phyloP scores from a whole-genome alignment of 2,329 filamentous ascomycete species.

The Falciphora oryzae region DNA sequence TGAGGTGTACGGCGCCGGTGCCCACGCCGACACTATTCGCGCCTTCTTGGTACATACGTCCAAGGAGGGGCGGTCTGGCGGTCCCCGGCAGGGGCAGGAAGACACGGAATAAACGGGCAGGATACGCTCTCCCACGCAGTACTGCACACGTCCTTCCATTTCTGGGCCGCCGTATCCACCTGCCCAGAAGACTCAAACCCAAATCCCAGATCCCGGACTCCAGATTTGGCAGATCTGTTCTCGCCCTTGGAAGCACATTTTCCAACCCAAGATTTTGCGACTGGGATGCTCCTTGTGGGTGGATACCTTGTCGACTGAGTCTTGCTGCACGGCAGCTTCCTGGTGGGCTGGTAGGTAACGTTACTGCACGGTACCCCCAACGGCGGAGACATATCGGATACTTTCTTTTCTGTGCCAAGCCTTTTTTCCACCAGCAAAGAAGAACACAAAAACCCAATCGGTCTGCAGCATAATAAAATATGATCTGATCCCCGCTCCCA shows the following conservation, averaged over 20 bases:
- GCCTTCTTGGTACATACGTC: background rate
- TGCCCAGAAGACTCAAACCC: background rate
- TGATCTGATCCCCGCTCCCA: background rate
- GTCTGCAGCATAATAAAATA: background rate
- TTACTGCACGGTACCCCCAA: background rate
- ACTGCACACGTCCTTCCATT: background rate
- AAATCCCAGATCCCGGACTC: background rate
- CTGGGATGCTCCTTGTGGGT: background rate
- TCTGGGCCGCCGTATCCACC: background rate
- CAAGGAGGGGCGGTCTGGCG: background rate
- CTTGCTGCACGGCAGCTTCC: too few relatives aligned
- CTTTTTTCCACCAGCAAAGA: background rate
- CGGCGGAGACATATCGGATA: background rate
- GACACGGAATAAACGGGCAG: background rate
- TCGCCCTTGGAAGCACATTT: background rate
- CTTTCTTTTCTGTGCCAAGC: background rate
- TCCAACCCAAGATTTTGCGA: background rate
- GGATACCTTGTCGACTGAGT: background rate
- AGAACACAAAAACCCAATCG: too few relatives aligned
- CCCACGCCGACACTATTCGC: too few relatives aligned
- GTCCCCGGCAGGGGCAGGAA: background rate
- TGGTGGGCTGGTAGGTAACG: background rate
- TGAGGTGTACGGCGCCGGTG: too few relatives aligned
- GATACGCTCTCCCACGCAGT: background rate
- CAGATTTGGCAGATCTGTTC: too few relatives aligned